These are phyloP conservation scores for Macrotyloma uniflorum DNA, from an alignment of 306 rosid species.

Conservation along the genomic window DNA sequence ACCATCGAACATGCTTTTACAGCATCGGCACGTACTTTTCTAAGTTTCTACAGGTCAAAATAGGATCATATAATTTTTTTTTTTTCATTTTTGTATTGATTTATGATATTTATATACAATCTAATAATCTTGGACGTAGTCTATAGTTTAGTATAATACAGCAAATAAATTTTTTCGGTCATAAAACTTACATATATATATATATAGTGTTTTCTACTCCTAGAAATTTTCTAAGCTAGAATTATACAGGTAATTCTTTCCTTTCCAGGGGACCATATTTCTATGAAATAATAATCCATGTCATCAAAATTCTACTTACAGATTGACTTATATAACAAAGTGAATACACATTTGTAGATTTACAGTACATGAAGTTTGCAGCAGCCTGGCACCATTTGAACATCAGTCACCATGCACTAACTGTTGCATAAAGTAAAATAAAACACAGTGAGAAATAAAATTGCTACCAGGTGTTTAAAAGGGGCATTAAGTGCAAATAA, in stretches of 20 bases:
- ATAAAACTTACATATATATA: not conserved
- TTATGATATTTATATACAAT: not conserved
- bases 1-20: not conserved
- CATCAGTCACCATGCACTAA: constrained; percentile 26
- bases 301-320: constrained; percentile 53
- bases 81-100: not conserved
- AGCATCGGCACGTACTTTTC: too few species aligned
- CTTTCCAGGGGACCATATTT: constrained; percentile 5
- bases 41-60: too few species aligned
- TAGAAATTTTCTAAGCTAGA: constrained; percentile 6
- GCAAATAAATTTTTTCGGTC: not conserved
- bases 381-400: constrained; percentile 6
- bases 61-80: too few species aligned
- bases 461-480: constrained; percentile 6
- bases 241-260: constrained; percentile 24
- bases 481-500: not conserved
- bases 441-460: constrained; percentile 18
- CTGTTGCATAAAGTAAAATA: constrained; percentile 5
- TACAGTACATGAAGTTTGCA: constrained; percentile 23
- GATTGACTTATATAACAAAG: constrained; percentile 20
- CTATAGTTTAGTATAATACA: not conserved
- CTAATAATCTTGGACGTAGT: not conserved
- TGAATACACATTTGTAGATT: constrained; percentile 38
- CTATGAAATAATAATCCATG: constrained; percentile 16
- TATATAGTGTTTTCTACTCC: constrained; percentile 6